phyloP scores from a whole-genome alignment of 306 rosid genomes.

The Vigna trinervia region DNA sequence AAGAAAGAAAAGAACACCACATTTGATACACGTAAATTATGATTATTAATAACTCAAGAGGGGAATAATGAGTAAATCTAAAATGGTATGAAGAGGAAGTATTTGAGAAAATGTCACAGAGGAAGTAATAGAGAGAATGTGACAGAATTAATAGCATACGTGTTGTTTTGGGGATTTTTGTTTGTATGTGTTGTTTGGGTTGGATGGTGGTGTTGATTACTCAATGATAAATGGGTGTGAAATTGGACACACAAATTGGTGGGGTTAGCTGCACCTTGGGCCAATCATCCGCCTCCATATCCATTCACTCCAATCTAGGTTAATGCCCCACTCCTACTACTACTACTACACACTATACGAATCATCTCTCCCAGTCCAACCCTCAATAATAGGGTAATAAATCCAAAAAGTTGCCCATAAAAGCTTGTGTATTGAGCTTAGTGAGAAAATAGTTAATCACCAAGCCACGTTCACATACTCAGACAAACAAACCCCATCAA shows the following conservation, averaged over 20 bases:
- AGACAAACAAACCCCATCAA: constrained; percentile 64
- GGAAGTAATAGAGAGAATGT: no score
- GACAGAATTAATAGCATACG: no score
- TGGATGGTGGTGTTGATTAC: constrained; percentile 46
- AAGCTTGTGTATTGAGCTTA: constrained; percentile 55
- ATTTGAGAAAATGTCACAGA: no score
- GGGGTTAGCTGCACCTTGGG: constrained; percentile 59
- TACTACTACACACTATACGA: constrained; percentile 26
- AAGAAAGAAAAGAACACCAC: no score
- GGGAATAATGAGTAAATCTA: no score
- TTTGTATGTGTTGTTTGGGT: background rate
- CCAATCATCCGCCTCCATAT: constrained; percentile 55
- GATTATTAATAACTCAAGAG: no score
- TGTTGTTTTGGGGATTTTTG: background rate
- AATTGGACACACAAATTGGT: constrained; percentile 38
- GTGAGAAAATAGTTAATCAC: constrained; percentile 42
- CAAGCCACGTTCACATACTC: constrained; percentile 58
- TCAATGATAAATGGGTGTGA: constrained; percentile 46
- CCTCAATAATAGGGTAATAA: constrained; percentile 72
- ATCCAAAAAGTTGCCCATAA: constrained; percentile 68
- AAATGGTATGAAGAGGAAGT: no score
- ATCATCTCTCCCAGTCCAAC: constrained; percentile 48
- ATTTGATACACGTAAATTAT: no score
- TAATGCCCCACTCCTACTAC: constrained; percentile 64
- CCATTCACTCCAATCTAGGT: constrained; percentile 59